Evolutionary conservation across 495 filamentous ascomycete species (phyloP).

Genomic region (Penicillium coffeae): DNA sequence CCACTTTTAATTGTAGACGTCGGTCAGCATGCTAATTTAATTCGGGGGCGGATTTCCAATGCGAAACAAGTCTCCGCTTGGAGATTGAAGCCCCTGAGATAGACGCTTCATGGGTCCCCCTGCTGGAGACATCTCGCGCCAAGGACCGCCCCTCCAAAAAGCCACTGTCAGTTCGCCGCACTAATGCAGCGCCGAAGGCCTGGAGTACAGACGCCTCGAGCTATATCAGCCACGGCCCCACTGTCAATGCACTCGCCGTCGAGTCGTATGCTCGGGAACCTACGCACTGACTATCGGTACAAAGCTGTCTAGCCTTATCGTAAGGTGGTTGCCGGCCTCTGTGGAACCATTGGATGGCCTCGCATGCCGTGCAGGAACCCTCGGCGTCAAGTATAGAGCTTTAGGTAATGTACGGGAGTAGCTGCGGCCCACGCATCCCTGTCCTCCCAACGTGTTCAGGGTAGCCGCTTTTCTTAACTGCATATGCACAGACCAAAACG

Average conservation of each 20-base stretch:
- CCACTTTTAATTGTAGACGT: background rate
- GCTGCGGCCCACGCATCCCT: no score
- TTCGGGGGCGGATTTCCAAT: constrained; percentile 13
- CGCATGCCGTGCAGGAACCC: constrained; percentile 6
- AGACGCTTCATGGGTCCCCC: background rate
- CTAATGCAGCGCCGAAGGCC: constrained; percentile 23
- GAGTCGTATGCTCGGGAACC: constrained; percentile 17
- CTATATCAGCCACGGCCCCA: constrained; percentile 15
- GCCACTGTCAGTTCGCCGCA: constrained; percentile 27
- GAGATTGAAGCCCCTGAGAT: constrained; percentile 14
- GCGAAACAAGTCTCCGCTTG: background rate
- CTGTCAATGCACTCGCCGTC: constrained; percentile 11
- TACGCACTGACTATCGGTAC: constrained; percentile 24
- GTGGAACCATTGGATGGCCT: constrained; percentile 8
- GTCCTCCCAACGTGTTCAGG: background rate
- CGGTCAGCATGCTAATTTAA: background rate
- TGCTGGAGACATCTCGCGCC: constrained; percentile 11
- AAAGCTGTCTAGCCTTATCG: constrained; percentile 17
- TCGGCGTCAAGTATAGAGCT: background rate
- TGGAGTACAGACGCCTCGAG: constrained; percentile 14
- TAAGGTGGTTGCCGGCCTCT: background rate
- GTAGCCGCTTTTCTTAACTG: background rate
- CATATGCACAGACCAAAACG: constrained; percentile 13
- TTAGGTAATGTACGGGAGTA: background rate
- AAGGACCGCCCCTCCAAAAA: constrained; percentile 16